These are phyloP conservation scores for Diaporthe amygdali DNA, from an alignment of 2,329 filamentous ascomycete genomes.

Conservation along the genomic window DNA sequence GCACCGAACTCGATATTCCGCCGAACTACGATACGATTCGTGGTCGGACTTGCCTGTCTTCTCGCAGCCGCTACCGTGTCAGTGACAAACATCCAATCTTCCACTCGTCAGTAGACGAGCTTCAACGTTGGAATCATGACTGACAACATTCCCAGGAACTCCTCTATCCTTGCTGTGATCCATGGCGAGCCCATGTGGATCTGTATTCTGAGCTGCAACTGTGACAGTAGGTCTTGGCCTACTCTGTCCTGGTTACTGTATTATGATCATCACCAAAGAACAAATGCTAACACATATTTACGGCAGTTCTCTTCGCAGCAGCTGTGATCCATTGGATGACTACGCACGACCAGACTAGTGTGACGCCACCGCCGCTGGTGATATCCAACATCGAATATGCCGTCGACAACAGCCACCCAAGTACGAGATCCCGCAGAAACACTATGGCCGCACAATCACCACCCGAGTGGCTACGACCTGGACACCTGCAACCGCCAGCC, in stretches of 20 bases:
- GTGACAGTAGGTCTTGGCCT: neutral
- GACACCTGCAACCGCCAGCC: neutral
- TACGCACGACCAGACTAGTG: neutral
- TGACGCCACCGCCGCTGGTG: neutral
- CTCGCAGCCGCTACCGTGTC: neutral
- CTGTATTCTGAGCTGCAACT: neutral
- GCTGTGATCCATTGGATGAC: neutral
- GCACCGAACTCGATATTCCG: neutral
- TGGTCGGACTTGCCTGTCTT: neutral
- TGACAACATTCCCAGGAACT: neutral
- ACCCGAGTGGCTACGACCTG: neutral
- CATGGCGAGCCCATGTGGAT: neutral
- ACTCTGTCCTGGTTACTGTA: too few species aligned
- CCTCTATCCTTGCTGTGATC: neutral
- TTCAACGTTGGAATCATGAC: neutral
- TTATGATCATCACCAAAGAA: neutral
- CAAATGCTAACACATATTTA: neutral
- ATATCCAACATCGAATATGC: slow-evolving; percentile 10
- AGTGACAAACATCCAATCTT: neutral
- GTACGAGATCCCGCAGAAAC: neutral
- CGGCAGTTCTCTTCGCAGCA: neutral
- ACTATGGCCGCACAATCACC: neutral
- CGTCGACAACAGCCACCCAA: slow-evolving; percentile 8
- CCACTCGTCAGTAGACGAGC: neutral
- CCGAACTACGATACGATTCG: neutral